Evolutionary conservation across 768 basidiomycete genomes (phyloP), one percentile per base, ranked within the genome.

Genomic region (Amanita polypyramis): DNA sequence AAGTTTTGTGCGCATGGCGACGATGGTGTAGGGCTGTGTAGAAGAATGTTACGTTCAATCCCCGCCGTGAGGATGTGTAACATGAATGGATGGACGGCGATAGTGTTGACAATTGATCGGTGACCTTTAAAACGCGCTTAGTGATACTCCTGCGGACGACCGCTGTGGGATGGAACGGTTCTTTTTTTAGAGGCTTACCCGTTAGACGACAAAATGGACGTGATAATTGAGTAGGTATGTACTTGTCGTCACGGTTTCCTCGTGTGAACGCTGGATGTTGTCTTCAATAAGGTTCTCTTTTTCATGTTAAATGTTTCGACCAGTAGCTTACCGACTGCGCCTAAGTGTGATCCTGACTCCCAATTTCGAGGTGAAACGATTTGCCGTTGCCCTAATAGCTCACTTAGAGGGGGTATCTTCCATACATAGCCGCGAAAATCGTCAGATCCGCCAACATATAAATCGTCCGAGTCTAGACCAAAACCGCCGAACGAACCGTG

Each of bases 391-490:
- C 70, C 69, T 1, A 57, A 50, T 38, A 87, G 67, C 12, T 65
- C 62, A 8, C 55, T 49, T 2, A 73, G 52, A 10, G 72, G 56
- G 3, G 89, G 88, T 30, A 92, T 67, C 54, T 74, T 77, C 89
- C 89, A 92, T 19, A 88, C 59, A 54, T 91, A 91, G 15, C 72
- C 77, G 32, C 79, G 70, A 58, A 90, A 91, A 60, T 91, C 85
- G 58, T 92, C 89, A 9, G 85, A 89, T 12, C 89, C 89, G n/a
- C 76, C 75, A 30, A 73, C 73, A 56, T 82, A 91, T 55, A 82
- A 76, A 25, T 70, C 60, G 47, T 85, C 83, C 19, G 55, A 62
- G 40, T 73, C 67, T 23, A 73, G 56, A 3, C 73, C 74, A 1
- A 73, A 71, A 2, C 78, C 76, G 32, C 88, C 85, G 53, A 92